A percentile compares a stretch with the other conserved stretches of the same genome.
phyloP scores from a whole-genome alignment of 2,329 filamentous ascomycete species.

The Aspergillus pseudonomiae region DNA sequence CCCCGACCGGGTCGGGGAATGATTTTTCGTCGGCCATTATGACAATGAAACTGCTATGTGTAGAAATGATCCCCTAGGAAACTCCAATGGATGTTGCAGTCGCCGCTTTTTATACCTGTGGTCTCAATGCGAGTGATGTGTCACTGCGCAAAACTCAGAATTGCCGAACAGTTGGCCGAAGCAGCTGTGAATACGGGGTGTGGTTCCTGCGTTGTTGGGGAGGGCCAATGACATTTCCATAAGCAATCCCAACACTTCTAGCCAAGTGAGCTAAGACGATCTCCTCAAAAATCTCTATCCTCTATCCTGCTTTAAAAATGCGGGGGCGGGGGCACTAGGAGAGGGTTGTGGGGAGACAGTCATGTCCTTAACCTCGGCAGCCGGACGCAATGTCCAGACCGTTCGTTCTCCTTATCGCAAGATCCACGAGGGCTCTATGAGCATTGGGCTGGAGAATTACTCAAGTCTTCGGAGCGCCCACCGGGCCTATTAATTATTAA shows the following conservation, averaged over 20 bases:
- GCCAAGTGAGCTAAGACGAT: not conserved
- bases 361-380: not conserved
- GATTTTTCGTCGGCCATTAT: not conserved
- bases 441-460: not conserved
- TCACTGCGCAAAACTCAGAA: not conserved
- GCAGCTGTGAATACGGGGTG: not conserved
- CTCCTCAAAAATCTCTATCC: not conserved
- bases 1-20: not conserved
- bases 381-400: not conserved
- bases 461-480: not conserved
- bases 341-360: not conserved
- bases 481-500: not conserved
- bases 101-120: not conserved
- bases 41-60: not conserved
- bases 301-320: not conserved
- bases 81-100: not conserved
- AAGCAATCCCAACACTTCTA: not conserved
- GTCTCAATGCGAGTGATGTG: not conserved
- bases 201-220: not conserved
- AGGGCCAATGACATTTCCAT: not conserved
- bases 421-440: not conserved
- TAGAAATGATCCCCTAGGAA: not conserved
- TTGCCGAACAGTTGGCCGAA: not conserved
- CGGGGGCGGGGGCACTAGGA: not conserved
- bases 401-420: not conserved